Conservation (phyloP, 1,284 basidiomycete species). For the Moesziomyces sp. region DNA sequence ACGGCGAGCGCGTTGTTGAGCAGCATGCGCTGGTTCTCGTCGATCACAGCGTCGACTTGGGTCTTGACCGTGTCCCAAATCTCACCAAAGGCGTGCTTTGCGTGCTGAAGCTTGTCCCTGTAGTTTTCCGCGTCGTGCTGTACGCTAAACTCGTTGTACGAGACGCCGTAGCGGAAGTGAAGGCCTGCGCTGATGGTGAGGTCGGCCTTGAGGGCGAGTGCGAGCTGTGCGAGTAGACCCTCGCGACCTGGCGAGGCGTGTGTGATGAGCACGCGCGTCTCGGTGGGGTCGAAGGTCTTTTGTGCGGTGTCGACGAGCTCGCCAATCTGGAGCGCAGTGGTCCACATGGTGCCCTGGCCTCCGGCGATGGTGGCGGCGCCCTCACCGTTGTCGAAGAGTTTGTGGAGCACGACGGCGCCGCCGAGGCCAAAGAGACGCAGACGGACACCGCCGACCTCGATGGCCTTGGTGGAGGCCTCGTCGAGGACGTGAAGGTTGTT, state of each 20-base stretch:
- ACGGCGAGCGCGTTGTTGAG: conserved; percentile 90
- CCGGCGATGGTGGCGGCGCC: conserved; percentile 95
- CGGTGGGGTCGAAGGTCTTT: conserved; percentile 84
- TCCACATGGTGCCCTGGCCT: conserved; percentile 98
- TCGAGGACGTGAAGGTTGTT: conserved; percentile 82
- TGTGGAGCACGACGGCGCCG: conserved; percentile 93
- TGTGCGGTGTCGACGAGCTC: conserved; percentile 97
- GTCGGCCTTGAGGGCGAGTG: conserved; percentile 90
- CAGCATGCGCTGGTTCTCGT: conserved; percentile 86
- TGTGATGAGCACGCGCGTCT: conserved; percentile 91
- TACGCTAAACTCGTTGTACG: conserved; percentile 96
- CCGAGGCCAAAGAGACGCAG: conserved; percentile 92
- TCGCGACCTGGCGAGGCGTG: conserved; percentile 93
- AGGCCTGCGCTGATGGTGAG: conserved; percentile 92
- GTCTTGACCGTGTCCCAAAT: conserved; percentile 93
- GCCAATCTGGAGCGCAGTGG: conserved; percentile 94
- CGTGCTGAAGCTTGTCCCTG: conserved; percentile 80
- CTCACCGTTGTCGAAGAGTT: conserved; percentile 96
- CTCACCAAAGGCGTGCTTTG: conserved; percentile 85
- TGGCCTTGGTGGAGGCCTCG: conserved; percentile 88
- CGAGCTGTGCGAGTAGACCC: conserved; percentile 89
- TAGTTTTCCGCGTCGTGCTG: conserved; percentile 90
- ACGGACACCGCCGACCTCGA: conserved; percentile 93
- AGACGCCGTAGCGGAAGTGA: conserved; percentile 95
- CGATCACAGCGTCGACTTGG: conserved; percentile 91